These are phyloP conservation scores for Plasmodium fragile DNA, from an alignment of 169 alveolate genomes.

Conservation along the genomic window DNA sequence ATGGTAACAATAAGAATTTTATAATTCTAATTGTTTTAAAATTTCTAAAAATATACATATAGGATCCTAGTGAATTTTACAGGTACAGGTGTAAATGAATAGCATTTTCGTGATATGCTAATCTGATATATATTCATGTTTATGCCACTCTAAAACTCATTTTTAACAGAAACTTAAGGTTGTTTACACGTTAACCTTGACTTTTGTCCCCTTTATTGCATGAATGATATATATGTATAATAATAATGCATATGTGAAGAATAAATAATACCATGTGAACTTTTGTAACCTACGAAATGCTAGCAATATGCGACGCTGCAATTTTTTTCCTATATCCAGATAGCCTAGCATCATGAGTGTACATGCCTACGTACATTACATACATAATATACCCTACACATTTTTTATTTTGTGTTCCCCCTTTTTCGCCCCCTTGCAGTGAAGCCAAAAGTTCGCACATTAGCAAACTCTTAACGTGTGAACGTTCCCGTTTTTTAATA, in stretches of 20 bases:
- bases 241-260: neutral
- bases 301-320: neutral
- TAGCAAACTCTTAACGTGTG: neutral
- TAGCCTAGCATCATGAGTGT: neutral
- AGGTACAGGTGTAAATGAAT: neutral
- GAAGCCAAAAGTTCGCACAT: neutral
- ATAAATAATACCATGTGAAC: neutral
- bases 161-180: neutral
- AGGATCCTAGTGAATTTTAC: neutral
- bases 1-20: neutral
- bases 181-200: neutral
- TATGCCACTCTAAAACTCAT: neutral
- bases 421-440: neutral
- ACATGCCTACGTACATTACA: neutral
- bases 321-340: neutral
- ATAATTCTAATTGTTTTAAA: neutral
- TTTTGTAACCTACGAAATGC: neutral
- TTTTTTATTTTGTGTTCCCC: neutral
- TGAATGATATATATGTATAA: neutral
- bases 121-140: neutral
- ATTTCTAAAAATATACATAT: neutral
- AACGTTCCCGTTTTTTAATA: neutral
- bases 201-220: neutral
- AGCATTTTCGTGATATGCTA: neutral
- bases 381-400: neutral